Evolutionary conservation across 441 rosid genomes (phyloP), one percentile per base, ranked within the genome.

Genomic region (Omphalea diandra): DNA sequence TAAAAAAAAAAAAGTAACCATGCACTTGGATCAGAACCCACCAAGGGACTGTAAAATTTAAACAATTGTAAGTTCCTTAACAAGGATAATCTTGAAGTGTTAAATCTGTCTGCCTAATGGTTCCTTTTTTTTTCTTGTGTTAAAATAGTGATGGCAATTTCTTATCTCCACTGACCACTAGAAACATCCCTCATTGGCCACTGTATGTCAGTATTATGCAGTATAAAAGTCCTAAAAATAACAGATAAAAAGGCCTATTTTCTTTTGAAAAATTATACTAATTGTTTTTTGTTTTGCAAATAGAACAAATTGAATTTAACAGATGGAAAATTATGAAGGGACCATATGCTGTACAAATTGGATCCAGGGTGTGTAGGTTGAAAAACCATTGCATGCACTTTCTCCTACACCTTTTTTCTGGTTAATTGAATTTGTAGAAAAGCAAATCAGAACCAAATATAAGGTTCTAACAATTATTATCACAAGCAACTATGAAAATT

Each of bases 321-420:
- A 41, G 12, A 15, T 18, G 67, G 40, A 60, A 55, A 50, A 26
- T 72, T 40, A 65, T 46, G 35, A 72, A 57, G 67, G 77, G 77
- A 32, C 58, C 62, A 36, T 3, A 35, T 3, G 12, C 15, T 33
- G 20, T 6, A 50, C 60, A 71, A 3, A 49, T 29, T 20, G 64
- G 70, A 56, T 63, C 64, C 78, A 61, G 58, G 70, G 70, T 68
- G 79, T 63, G 69, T 6, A 17, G 65, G 60, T n/a, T 73, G 38
- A 68, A 58, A 43, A 41, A 65, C 43, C 20, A 49, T 47, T 24
- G 57, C 47, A 15, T 26, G 11, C 61, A 70, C 75, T 62, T 58
- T 69, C 61, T 52, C 55, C 14, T 36, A 2, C 22, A 26, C 14
- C 32, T 63, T 33, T 22, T 68, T 59, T 63, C 9, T 33, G 6